Base-by-base conservation (phyloP, 2,329 filamentous ascomycete genomes). In the Penicillium frequentans region DNA sequence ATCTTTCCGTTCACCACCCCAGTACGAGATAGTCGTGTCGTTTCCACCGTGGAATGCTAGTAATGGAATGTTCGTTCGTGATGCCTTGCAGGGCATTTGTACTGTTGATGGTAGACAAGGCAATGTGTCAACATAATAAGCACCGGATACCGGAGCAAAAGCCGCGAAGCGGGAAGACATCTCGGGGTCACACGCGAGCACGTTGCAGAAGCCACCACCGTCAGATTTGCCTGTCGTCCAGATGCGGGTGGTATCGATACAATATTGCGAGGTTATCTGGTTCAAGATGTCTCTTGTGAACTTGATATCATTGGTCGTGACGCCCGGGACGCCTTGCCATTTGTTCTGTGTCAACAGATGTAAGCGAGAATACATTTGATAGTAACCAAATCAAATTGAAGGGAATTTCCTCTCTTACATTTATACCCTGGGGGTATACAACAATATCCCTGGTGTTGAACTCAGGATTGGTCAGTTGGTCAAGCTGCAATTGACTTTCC, bases 41-140 rank as follows among this genome's bases (percentile, higher is more conserved):
- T 53, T 53, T 11, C 50, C 50, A 14, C 50, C 50, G 21, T 53
- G 50, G 43, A 53, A 53, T 10, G 39, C 50, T 10, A 53, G 27
- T 14, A 53, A 14, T 3, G 50, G 50, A 5, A 53, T 53, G 37
- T 53, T 27, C 8, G 27, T 27, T 1, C 50, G 39, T 21, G 10
- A 11, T 3, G 50, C 9, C 0, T 46, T 13, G n/a, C 50, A 53
- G 9, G 50, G 42, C 9, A 35, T 35, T 4, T 23, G 13, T 2
- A 53, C 50, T 26, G 39, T 45, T 9, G n/a, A 11, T 19, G 50
- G 11, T 8, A 37, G 4, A 33, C 50, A 53, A 13, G 50, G 50
- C 1, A 35, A 9, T 4, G 27, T 46, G 23, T 53, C 43, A 7
- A 47, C 23, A 24, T 53, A 53, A 19, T 53, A 53, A n/a, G 50